phyloP scores from a whole-genome alignment of 2,329 filamentous ascomycete species.

The Cladosporium sp. region DNA sequence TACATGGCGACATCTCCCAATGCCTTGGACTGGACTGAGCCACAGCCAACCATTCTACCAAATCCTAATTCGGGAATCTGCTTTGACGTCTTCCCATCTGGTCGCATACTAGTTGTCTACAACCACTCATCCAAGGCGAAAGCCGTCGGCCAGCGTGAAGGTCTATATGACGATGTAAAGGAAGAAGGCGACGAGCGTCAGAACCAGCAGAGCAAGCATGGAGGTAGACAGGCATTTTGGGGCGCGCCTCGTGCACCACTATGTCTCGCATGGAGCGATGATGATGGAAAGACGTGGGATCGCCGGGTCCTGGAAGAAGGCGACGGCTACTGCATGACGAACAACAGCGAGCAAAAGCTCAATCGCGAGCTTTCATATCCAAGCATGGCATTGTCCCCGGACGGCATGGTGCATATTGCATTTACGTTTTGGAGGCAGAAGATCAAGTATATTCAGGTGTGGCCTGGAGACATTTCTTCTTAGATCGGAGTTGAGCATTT shows the following conservation, averaged over 20 bases:
- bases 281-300: constrained; percentile 20
- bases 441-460: constrained; percentile 23
- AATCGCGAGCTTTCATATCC: constrained; percentile 25
- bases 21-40: constrained; percentile 23
- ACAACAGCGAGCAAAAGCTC: constrained; percentile 25
- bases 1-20: constrained; percentile 19
- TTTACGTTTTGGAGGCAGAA: constrained; percentile 25
- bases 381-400: constrained; percentile 18
- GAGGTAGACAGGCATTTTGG: constrained; percentile 23
- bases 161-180: constrained; percentile 23
- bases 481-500: not conserved
- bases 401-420: constrained; percentile 21
- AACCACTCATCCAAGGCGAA: constrained; percentile 7
- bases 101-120: constrained; percentile 8
- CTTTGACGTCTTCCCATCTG: constrained; percentile 21
- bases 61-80: constrained; percentile 24
- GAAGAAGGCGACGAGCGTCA: constrained; percentile 20
- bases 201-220: constrained; percentile 23
- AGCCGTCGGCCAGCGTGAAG: constrained; percentile 18
- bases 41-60: constrained; percentile 14
- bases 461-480: not conserved
- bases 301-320: constrained; percentile 21
- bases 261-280: constrained; percentile 24
- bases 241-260: constrained; percentile 24
- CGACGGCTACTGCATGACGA: constrained; percentile 26